Evolutionary conservation across 1,284 basidiomycete genomes (phyloP).

Genomic region (Puccinia hordei): DNA sequence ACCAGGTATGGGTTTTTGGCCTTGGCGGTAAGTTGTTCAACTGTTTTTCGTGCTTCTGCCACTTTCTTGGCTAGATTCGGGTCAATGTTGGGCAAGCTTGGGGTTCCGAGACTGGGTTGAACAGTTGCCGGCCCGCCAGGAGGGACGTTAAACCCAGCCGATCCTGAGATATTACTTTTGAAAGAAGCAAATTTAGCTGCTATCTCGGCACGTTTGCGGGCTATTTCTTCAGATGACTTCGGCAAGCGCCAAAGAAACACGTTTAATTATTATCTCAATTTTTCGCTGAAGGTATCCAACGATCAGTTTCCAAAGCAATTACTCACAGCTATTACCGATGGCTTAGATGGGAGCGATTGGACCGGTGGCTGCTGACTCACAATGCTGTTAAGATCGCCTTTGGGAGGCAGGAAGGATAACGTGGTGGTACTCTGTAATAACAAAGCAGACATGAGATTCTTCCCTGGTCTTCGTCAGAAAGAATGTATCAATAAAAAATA

Average conservation of each 20-base stretch:
- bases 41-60: slow-evolving; percentile 47
- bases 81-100: slow-evolving; percentile 41
- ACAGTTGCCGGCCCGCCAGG: neutral
- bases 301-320: neutral
- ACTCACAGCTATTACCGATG: slow-evolving; percentile 36
- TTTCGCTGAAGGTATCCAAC: neutral
- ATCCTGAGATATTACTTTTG: slow-evolving; percentile 10
- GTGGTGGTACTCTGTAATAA: neutral
- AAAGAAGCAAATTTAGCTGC: slow-evolving; percentile 49
- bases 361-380: slow-evolving; percentile 22
- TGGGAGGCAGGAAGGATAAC: slow-evolving; percentile 48
- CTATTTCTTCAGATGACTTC: slow-evolving; percentile 40
- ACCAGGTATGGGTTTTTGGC: slow-evolving; percentile 75
- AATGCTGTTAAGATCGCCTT: slow-evolving; percentile 42
- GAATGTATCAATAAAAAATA: neutral
- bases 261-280: no score
- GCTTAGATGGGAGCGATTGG: slow-evolving; percentile 39
- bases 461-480: neutral
- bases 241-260: neutral
- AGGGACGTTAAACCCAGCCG: neutral
- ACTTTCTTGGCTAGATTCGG: slow-evolving; percentile 47
- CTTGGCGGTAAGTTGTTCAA: slow-evolving; percentile 42
- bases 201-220: slow-evolving; percentile 46
- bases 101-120: neutral
- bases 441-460: neutral